Base-by-base conservation (phyloP, 768 basidiomycete species). In the Lentinula sp. region DNA sequence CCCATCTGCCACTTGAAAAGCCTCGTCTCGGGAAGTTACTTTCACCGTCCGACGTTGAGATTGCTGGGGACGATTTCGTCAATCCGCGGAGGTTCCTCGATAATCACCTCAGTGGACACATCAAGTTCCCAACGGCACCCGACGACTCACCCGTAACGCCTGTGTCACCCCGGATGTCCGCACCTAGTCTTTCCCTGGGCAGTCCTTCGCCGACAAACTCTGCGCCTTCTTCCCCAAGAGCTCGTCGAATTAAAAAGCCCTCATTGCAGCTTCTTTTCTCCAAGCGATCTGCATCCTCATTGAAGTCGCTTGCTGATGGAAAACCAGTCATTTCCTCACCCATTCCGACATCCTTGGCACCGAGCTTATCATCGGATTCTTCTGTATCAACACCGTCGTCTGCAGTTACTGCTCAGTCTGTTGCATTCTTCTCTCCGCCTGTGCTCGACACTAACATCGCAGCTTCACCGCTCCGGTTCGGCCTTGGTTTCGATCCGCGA, bases 241-340 rank as follows among this genome's bases (percentile, higher is more conserved):
- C 69, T 58, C 77, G 74, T 61, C 69, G 77, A 66, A 57, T 79
- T 61, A 90, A 87, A 72, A 87, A 85, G 55, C 87, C 90, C 0
- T 90, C 89, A 2, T 72, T 90, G 60, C 84, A 84, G 54, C 73
- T 89, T 16, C 75, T 90, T 18, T 87, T 91, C 70, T 78, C 85
- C 36, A 88, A 87, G 74, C 81, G 79, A 52, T 85, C 87, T 6
- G 71, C 76, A 2, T 81, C 85, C 23, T 77, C 83, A 3, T 66
- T 82, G 49, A 70, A 71, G 28, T 67, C 69, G 51, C 69, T 72
- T 41, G 48, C 66, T 59, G 61, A 66, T 59, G 71, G 66, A 35
- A 73, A 70, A 33, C 71, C 73, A 7, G 64, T 61, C 46, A 71
- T 72, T 43, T 70, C 77, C 28, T 65, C 64, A 59, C 69, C 71